Evolutionary conservation across 75 land plant genomes (phyloP), one percentile per base, ranked within the genome.

Genomic region (Cunninghamia lanceolata): DNA sequence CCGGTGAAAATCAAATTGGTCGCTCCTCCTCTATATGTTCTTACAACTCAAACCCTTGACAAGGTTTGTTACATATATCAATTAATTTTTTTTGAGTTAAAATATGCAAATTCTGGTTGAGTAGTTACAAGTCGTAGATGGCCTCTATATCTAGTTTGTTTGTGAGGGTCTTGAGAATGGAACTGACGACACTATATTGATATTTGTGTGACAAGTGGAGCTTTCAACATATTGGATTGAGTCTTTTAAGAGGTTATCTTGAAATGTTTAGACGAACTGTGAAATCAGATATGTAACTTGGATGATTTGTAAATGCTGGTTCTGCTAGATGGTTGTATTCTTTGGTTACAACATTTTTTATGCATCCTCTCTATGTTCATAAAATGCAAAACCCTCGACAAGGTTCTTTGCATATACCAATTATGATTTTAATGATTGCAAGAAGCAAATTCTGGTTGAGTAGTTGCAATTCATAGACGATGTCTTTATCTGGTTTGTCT

Each of bases 1-100:
- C 99, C 99, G 17, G 99, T 98, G 35, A 98, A 98, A 85, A 96
- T 98, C 42, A 98, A 98, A 86, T 87, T 95, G 28, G 96, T 98
- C 78, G 99, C 99, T 74, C 95, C 99, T 40, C 99, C 99, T 32
- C 95, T 95, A 4, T 98, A 98, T 93, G 98, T 98, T 54, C 94
- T 98, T 53, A 95, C 96, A 39, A 98, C 99, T 35, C 99, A 98
- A 86, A 98, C 99, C 63, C 95, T 98, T 82, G 98, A 98, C 87
- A 98, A 98, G 98, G 99, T 98, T 35, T 54, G 70, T 52, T 40
- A 25, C 54, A 53, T 53, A 47, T 47, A 47, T 9, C 52, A 47
- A 47, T 47, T 47, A 47, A 47, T 0, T 7, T 6, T 6, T 47
- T 11, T 9, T 8, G 1, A 47, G 52, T 47, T 47, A 47, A 9